phyloP scores from a whole-genome alignment of 1,139 yeast genomes.

The Yamadazyma diospyri region DNA sequence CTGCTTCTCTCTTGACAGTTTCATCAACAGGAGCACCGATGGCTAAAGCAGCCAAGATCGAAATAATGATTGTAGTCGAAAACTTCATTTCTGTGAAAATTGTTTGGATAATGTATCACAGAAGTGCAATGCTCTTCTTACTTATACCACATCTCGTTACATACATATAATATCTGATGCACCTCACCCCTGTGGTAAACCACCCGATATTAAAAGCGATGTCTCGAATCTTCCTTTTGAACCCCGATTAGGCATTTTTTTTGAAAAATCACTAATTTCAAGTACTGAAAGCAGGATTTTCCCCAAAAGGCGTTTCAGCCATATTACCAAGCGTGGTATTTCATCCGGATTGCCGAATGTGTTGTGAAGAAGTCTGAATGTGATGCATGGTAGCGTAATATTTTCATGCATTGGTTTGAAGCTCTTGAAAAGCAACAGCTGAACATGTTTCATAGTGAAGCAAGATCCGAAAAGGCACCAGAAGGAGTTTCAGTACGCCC shows the following conservation, averaged over 20 bases:
- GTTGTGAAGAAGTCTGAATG: no score
- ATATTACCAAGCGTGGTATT: no score
- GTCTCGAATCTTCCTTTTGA: constrained; percentile 2
- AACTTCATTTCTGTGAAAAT: constrained; percentile 11
- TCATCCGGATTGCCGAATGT: no score
- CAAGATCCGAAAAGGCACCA: no score
- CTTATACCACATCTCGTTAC: not conserved
- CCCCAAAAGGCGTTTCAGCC: no score
- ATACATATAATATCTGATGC: no score
- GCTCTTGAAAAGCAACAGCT: no score
- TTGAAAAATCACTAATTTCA: not conserved
- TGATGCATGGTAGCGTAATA: no score
- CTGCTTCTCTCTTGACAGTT: constrained; percentile 9
- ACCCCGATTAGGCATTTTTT: constrained; percentile 1
- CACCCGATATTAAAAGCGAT: no score
- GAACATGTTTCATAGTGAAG: no score
- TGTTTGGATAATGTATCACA: not conserved
- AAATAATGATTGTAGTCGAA: constrained; percentile 11
- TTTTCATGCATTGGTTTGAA: no score
- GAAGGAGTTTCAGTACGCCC: constrained; percentile 1
- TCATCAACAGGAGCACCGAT: constrained; percentile 15
- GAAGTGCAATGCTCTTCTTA: not conserved
- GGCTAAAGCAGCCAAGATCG: constrained; percentile 11
- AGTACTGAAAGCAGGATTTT: not conserved
- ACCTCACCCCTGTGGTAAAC: no score